Evolutionary conservation across 2,329 filamentous ascomycete species (phyloP), one percentile per base, ranked within the genome.

Genomic region (Uncinocarpus reesii): DNA sequence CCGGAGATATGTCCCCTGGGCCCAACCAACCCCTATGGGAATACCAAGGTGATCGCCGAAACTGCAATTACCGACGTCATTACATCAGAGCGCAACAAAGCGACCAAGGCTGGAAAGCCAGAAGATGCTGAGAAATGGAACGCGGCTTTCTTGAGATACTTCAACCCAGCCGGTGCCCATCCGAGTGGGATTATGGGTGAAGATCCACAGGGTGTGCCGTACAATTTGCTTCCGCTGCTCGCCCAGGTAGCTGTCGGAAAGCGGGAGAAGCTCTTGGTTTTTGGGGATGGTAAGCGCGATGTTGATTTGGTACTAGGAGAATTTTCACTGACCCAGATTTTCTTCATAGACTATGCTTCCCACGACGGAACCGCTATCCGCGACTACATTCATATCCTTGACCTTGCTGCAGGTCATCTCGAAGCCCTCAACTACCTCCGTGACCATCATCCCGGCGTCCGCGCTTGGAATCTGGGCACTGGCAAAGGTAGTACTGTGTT

Each of bases 141-240:
- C 68, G 92, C 79, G 49, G 92, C 90, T 35, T 74, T 96, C 56
- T 76, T 98, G 60, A 81, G 92, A 60, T 98, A 98, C 74, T 98
- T 98, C 76, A 98, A 98, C 77, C 92, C 92, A 24, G 87, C 85
- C 50, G 92, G 92, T 60, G 84, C 88, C 49, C 92, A 98, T 69
- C 92, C 93, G 41, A 90, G 80, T 60, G 93, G 92, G 49, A 81
- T 98, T 67, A 95, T 98, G 88, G 92, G 92, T 58, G 92, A 98
- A 73, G 92, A 98, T 68, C 92, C 92, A 38, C 83, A 94, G 66
- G 92, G 92, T 51, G 80, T 95, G 18, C 92, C 92, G 1, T 96
- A 87, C 77, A 98, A 98, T 73, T 76, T 98, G 54, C 80, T 98
- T 36, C 92, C 92, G 15, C 76, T 98, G 52, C 79, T 98, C 20